Base-by-base conservation (phyloP, 2,329 filamentous ascomycete species). In the Colletotrichum melonis region DNA sequence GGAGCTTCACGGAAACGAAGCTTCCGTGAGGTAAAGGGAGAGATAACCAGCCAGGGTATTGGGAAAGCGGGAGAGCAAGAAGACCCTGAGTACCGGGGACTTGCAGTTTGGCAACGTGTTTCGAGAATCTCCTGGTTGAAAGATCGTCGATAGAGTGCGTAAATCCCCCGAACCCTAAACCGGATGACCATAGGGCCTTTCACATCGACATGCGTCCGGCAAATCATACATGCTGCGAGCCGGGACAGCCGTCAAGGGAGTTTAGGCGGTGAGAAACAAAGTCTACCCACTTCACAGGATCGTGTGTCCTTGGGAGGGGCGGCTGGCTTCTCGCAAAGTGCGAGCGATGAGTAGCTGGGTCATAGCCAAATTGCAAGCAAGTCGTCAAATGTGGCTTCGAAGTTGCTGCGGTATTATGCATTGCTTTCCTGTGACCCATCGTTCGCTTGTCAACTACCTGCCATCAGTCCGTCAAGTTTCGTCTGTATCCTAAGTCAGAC, bases 151-250 rank as follows among this genome's bases (percentile, higher is more conserved):
- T 73, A 70, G 54, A 73, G 60, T 73, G 55, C 46, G 70, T 24
- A 69, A 73, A 73, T 73, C 70, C 60, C 63, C 70, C 70, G 70
- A 73, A 65, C 66, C 66, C 70, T 64, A 73, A 62, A 64, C 65
- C 69, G 66, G 67, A 73, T 49, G 42, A 32, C 32, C 52, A 69
- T 24, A 65, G 54, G 58, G 38, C 54, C 58, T 55, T 63, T 64
- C 19, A n/a, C 64, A 54, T 54, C 60, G 12, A 19, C 42, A 54
- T 46, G 60, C 30, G 28, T 32, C n/a, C 42, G 28, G 60, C 46
- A 63, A 24, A 28, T 63, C 16, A 35, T 42, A 42, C 35, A 42
- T 42, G 12, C 16, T 63, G 60, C 42, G 42, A 63, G 42, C 46
- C 42, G 60, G 60, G 16, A 22, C 42, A 52, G n/a, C n/a, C 42